Conservation (phyloP, 192 early-diverging fungal genomes). For the Powellomyces hirtus region DNA sequence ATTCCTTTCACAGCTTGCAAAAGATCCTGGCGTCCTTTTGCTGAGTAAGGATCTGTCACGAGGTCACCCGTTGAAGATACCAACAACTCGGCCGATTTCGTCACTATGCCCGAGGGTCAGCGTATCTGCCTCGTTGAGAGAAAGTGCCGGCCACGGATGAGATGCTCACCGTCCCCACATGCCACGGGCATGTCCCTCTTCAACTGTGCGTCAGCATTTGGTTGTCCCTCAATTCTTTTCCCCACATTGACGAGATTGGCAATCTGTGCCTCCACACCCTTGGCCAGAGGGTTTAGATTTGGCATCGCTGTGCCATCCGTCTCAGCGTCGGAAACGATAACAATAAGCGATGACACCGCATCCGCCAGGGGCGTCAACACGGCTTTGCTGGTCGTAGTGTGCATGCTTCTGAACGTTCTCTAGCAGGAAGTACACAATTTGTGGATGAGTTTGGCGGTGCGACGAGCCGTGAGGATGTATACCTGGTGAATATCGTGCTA, state of each 20-base stretch:
- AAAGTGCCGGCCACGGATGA: too few relatives aligned
- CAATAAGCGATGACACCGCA: slow-evolving; percentile 47
- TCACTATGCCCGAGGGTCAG: slow-evolving; percentile 36
- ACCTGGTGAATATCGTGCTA: too few relatives aligned
- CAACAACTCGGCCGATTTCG: slow-evolving; percentile 37
- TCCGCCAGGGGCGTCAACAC: slow-evolving; percentile 55
- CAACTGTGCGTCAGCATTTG: slow-evolving; percentile 33
- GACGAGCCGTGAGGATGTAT: too few relatives aligned
- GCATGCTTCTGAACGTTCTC: too few relatives aligned
- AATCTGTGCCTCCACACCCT: slow-evolving; percentile 44
- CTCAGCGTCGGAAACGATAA: slow-evolving; percentile 52
- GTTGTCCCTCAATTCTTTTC: slow-evolving; percentile 33
- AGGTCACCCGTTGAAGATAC: slow-evolving; percentile 34
- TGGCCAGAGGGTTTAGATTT: slow-evolving; percentile 40
- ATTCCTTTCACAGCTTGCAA: slow-evolving; percentile 54
- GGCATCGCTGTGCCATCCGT: slow-evolving; percentile 43
- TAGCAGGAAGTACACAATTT: too few relatives aligned
- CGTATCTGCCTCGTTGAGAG: not conserved
- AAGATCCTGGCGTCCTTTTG: slow-evolving; percentile 35
- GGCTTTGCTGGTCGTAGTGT: slow-evolving; percentile 44
- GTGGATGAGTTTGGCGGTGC: too few relatives aligned
- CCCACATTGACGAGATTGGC: slow-evolving; percentile 40
- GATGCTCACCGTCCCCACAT: slow-evolving; percentile 33
- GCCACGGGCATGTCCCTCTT: slow-evolving; percentile 43
- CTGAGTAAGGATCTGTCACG: slow-evolving; percentile 37